phyloP scores from a whole-genome alignment of 495 filamentous ascomycete genomes.

The Parathielavia appendiculata region DNA sequence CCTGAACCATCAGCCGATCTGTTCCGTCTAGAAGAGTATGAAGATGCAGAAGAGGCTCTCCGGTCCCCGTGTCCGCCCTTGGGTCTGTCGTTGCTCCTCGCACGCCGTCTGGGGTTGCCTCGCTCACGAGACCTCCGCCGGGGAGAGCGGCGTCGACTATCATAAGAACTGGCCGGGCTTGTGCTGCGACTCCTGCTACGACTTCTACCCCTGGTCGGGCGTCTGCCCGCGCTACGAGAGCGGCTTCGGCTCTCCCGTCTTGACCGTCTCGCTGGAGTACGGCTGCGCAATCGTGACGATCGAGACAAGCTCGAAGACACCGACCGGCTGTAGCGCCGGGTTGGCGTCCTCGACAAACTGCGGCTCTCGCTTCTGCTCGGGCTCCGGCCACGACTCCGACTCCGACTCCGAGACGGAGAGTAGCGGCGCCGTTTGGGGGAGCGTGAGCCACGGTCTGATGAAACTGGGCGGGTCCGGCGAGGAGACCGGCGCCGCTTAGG shows the following conservation, averaged over 20 bases:
- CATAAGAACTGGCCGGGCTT: slow-evolving; percentile 28
- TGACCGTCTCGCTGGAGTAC: slow-evolving; percentile 38
- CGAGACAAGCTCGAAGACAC: slow-evolving; percentile 40
- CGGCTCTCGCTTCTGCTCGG: slow-evolving; percentile 24
- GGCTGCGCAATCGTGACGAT: slow-evolving; percentile 37
- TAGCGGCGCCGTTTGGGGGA: slow-evolving; percentile 33
- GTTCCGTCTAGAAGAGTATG: slow-evolving; percentile 45
- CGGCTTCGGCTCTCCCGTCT: slow-evolving; percentile 42
- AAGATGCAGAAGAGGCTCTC: slow-evolving; percentile 45
- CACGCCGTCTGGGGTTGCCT: slow-evolving; percentile 7
- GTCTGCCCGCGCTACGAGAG: slow-evolving; percentile 25
- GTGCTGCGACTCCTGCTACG: slow-evolving; percentile 32
- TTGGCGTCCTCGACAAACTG: slow-evolving; percentile 18
- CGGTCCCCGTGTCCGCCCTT: slow-evolving; percentile 16
- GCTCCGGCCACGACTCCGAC: slow-evolving; percentile 37
- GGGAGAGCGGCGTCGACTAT: slow-evolving; percentile 49
- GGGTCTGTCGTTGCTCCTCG: slow-evolving; percentile 11
- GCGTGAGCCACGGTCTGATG: slow-evolving; percentile 30
- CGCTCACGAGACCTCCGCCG: slow-evolving; percentile 40
- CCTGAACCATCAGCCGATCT: slow-evolving; percentile 59
- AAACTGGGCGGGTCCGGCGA: slow-evolving; percentile 28
- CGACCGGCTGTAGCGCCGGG: slow-evolving; percentile 39
- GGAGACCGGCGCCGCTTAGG: slow-evolving; percentile 44
- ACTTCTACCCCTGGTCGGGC: slow-evolving; percentile 24
- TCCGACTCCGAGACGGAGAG: slow-evolving; percentile 40